Evolutionary conservation across 2,329 filamentous ascomycete species (phyloP), one percentile per base, ranked within the genome.

Genomic region (Sclerotinia spermophila): DNA sequence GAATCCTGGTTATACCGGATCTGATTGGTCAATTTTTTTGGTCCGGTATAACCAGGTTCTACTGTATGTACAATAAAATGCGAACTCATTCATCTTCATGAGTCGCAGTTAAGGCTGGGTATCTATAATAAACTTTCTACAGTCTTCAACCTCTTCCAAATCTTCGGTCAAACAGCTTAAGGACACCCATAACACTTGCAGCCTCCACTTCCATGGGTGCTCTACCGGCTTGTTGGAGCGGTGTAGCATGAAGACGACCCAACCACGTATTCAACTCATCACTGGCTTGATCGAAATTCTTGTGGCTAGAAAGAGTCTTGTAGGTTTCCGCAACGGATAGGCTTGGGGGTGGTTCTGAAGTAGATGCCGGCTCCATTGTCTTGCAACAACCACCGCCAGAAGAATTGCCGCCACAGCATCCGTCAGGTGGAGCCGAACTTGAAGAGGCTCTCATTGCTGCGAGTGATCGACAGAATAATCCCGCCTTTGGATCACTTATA

Each of bases 181-280:
- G 81, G n/a, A 94, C 92, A 56, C 90, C 90, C 92, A 94, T 94
- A 69, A 94, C 93, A 79, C 91, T 94, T 0, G 92, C 92, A 10
- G 92, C 91, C 81, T 94, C 92, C 24, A 94, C 91, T 79, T 94
- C 92, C 76, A 94, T 89, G 1, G 91, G 89, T 83, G 83, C 72
- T 82, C 81, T 68, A 79, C 79, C 69, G 79, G 78, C 66, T 81
- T 81, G 75, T 69, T 75, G 70, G 68, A 76, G 76, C 30, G 78
- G 85, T 0, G 85, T 85, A 27, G 90, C 89, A 77, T 88, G 87
- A 24, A 94, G 85, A 79, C 90, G 90, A 1, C 91, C 91, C 68
- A 94, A 82, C 92, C 92, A 94, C 2, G 87, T 87, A n/a, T 86
- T 86, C 70, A 94, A 87, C 71, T 94, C 91, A 74, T 92, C 89